Evolutionary conservation across 1,139 yeast genomes (phyloP).

Genomic region (Sugiyamaella neomexicana): DNA sequence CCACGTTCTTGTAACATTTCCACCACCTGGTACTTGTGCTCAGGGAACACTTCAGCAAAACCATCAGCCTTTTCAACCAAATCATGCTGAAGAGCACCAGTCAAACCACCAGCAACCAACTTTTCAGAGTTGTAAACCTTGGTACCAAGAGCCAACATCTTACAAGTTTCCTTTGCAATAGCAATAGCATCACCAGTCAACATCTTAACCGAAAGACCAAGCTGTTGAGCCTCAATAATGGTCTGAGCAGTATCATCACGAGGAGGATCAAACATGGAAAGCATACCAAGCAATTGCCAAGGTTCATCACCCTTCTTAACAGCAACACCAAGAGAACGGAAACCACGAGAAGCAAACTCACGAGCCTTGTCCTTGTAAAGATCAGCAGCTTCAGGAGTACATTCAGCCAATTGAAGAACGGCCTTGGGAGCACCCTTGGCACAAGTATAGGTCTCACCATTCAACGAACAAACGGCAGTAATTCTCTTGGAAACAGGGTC

Average conservation of each 20-base stretch:
- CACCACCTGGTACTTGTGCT: constrained; percentile 91
- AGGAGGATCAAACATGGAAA: constrained; percentile 99
- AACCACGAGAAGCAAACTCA: constrained; percentile 97
- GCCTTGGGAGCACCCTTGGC: constrained; percentile 99
- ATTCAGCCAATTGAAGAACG: constrained; percentile 95
- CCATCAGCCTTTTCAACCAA: constrained; percentile 96
- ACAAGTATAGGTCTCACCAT: constrained; percentile 94
- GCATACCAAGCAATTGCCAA: constrained; percentile 97
- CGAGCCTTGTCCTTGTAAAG: constrained; percentile 96
- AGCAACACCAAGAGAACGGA: constrained; percentile 98
- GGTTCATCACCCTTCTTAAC: constrained; percentile 99
- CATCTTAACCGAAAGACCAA: constrained; percentile 97
- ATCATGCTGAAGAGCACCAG: constrained; percentile 95
- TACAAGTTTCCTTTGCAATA: constrained; percentile 97
- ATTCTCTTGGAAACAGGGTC: constrained; percentile 98
- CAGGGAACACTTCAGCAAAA: constrained; percentile 97
- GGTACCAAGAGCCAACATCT: constrained; percentile 96
- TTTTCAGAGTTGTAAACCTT: constrained; percentile 97
- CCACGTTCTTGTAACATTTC: constrained; percentile 89
- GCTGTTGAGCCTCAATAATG: constrained; percentile 86
- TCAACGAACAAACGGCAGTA: constrained; percentile 93
- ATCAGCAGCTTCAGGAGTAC: constrained; percentile 92
- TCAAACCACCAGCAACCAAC: constrained; percentile 92
- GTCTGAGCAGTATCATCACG: constrained; percentile 98
- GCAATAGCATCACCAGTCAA: constrained; percentile 99